phyloP scores from a whole-genome alignment of 805 yeast genomes.

The Metschnikowia kunwiensis region DNA sequence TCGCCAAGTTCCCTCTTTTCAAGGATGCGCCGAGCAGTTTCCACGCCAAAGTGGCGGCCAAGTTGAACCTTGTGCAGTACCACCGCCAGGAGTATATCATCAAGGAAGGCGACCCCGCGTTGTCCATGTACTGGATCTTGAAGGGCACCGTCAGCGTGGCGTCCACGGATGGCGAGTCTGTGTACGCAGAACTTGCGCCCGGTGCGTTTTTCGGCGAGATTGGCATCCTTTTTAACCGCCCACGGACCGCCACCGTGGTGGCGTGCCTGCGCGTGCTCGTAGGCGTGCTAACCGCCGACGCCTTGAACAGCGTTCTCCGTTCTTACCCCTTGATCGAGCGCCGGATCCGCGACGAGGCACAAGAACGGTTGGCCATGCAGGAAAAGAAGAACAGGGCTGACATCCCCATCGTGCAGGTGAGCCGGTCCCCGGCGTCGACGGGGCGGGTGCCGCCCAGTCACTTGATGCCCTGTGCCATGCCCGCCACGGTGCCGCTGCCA shows the following conservation, averaged over 20 bases:
- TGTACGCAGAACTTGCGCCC: constrained; percentile 64
- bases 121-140: constrained; percentile 76
- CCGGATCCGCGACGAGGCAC: constrained; percentile 73
- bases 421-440: constrained; percentile 14
- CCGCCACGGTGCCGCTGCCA: constrained; percentile 21
- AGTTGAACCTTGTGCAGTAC: constrained; percentile 55
- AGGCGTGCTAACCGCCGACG: constrained; percentile 66
- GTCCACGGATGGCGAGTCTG: constrained; percentile 72
- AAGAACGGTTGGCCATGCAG: constrained; percentile 69
- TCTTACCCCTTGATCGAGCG: constrained; percentile 65
- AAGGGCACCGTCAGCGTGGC: constrained; percentile 76
- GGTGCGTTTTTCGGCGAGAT: constrained; percentile 80
- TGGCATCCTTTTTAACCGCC: constrained; percentile 70
- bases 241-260: constrained; percentile 76
- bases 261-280: constrained; percentile 64
- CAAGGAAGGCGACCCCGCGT: constrained; percentile 68
- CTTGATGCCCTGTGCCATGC: constrained; percentile 17
- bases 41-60: constrained; percentile 55
- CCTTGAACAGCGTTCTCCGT: constrained; percentile 55
- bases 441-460: constrained; percentile 11
- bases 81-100: constrained; percentile 70
- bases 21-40: constrained; percentile 65
- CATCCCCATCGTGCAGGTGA: constrained; percentile 26
- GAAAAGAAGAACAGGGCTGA: constrained; percentile 55
- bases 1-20: constrained; percentile 62